Evolutionary conservation across 2,329 filamentous ascomycete genomes (phyloP).

Genomic region (Neopestalotiopsis rosae): DNA sequence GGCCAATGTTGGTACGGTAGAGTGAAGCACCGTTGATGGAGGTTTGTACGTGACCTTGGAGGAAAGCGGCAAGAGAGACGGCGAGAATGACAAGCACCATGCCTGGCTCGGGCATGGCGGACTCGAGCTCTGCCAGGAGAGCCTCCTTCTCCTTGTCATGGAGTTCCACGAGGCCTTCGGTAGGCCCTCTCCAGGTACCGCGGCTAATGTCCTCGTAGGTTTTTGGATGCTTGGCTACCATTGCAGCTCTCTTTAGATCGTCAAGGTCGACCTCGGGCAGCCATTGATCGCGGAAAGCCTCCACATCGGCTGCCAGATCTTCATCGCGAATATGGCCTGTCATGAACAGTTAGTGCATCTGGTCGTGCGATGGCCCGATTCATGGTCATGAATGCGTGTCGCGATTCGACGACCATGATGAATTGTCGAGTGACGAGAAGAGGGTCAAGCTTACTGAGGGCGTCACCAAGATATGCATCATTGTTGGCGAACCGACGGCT

Average conservation of each 20-base stretch:
- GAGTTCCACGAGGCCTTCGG: slow-evolving; percentile 33
- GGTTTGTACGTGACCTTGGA: slow-evolving; percentile 46
- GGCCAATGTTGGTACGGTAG: slow-evolving; percentile 3
- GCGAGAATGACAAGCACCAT: slow-evolving; percentile 47
- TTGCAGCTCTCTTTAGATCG: slow-evolving; percentile 9
- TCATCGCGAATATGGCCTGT: slow-evolving; percentile 13
- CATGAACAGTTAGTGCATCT: not conserved
- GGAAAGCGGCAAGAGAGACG: slow-evolving; percentile 48
- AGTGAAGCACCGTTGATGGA: slow-evolving; percentile 15
- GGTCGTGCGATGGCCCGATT: not conserved
- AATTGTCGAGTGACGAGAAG: not conserved
- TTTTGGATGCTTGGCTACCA: slow-evolving; percentile 9
- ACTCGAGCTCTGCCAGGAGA: slow-evolving; percentile 43
- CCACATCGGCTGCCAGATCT: slow-evolving; percentile 9
- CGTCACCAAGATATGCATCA: slow-evolving; percentile 13
- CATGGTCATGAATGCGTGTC: not conserved
- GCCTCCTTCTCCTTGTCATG: slow-evolving; percentile 42
- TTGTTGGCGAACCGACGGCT: slow-evolving; percentile 11
- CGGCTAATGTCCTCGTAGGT: slow-evolving; percentile 8
- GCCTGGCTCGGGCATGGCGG: slow-evolving; percentile 43
- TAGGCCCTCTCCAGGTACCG: not conserved
- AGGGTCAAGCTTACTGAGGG: not conserved
- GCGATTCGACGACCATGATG: not conserved
- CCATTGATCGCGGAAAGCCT: slow-evolving; percentile 7
- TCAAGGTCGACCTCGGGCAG: slow-evolving; percentile 1